Conservation (phyloP, 495 filamentous ascomycete genomes). For the Cairneyella variabilis region DNA sequence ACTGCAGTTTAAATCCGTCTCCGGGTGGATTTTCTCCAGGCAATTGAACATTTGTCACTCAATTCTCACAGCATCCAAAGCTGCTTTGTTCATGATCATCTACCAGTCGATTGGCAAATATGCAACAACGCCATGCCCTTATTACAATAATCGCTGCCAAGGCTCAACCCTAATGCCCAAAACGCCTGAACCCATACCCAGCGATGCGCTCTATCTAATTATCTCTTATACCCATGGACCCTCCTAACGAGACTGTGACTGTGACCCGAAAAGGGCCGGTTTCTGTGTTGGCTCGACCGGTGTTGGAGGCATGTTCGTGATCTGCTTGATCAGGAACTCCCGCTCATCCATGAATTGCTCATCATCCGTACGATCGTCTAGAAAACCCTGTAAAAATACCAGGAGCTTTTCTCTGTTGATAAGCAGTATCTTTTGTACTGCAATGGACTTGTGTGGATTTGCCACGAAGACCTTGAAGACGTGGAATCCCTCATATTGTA, state of each 20-base stretch:
- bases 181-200: conserved; percentile 18
- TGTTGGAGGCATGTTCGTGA: conserved; percentile 69
- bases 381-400: conserved; percentile 82
- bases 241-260: conserved; percentile 20
- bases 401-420: conserved; percentile 92
- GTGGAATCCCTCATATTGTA: conserved; percentile 98
- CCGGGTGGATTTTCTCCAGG: no score
- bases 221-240: not conserved
- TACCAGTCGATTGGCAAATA: no score
- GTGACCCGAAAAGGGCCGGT: conserved; percentile 26
- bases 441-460: conserved; percentile 90
- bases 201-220: conserved; percentile 9
- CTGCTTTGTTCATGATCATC: no score
- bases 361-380: conserved; percentile 94
- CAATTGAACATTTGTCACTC: no score
- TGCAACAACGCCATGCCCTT: conserved; percentile 18
- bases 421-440: conserved; percentile 89
- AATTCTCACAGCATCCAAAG: no score
- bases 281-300: conserved; percentile 51
- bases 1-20: no score
- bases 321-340: conserved; percentile 92
- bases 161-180: conserved; percentile 18
- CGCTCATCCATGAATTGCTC: conserved; percentile 99
- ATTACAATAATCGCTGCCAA: conserved; percentile 17
- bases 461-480: conserved; percentile 99